Percentiles rank a stretch among this genome's conserved stretches.
Evolutionary conservation across 768 basidiomycete species (phyloP).

Genomic region (Termitomyces titanicus): DNA sequence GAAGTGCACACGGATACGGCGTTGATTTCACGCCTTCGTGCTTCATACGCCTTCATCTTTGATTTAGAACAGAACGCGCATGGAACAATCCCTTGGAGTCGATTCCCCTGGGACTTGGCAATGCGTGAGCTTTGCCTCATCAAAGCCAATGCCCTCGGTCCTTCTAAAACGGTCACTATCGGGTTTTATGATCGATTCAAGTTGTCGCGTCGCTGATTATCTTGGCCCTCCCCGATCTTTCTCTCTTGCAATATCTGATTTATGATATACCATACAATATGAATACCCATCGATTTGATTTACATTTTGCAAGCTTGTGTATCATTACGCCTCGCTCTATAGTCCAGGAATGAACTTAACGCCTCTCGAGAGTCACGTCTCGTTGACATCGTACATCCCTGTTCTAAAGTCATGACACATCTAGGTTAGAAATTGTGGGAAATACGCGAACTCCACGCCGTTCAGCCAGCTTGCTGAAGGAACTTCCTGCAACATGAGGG

Average conservation of each 20-base stretch:
- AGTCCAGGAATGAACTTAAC: too few relatives aligned
- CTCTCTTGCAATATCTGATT: neutral
- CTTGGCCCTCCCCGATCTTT: neutral
- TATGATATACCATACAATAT: neutral
- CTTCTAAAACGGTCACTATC: constrained; percentile 33
- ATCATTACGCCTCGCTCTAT: too few relatives aligned
- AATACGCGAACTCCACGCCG: too few relatives aligned
- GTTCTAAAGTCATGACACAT: too few relatives aligned
- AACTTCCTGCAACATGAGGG: too few relatives aligned
- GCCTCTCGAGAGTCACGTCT: too few relatives aligned
- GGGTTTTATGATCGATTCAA: constrained; percentile 41
- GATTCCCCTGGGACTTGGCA: constrained; percentile 52
- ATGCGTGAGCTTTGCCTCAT: constrained; percentile 46
- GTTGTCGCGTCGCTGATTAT: constrained; percentile 13
- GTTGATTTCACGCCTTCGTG: constrained; percentile 34
- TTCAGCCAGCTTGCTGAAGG: too few relatives aligned
- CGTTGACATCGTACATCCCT: too few relatives aligned
- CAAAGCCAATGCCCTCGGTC: constrained; percentile 40
- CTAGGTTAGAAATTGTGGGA: too few relatives aligned
- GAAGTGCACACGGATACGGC: constrained; percentile 25
- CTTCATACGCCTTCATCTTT: constrained; percentile 47
- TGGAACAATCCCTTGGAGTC: constrained; percentile 19
- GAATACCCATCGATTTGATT: neutral
- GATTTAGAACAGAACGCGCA: constrained; percentile 21
- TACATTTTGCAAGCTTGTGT: neutral